Evolutionary conservation across 768 basidiomycete genomes (phyloP).

Genomic region (Lentinula guzmanii): DNA sequence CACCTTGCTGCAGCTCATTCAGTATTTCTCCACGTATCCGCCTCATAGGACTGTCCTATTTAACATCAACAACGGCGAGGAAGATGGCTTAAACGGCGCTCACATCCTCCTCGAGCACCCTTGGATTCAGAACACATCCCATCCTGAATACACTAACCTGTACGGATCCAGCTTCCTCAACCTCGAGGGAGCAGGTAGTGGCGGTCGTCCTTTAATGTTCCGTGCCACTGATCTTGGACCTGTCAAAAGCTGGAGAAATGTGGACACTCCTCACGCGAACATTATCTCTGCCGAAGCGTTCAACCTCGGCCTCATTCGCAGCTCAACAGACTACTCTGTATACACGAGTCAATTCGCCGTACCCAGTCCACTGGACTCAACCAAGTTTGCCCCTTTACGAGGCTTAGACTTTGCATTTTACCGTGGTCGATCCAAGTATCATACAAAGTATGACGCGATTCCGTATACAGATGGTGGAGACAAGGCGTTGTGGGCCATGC

Average conservation of each 20-base stretch:
- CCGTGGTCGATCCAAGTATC: constrained; percentile 65
- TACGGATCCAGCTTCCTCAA: constrained; percentile 59
- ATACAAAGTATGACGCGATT: constrained; percentile 69
- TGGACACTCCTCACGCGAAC: constrained; percentile 68
- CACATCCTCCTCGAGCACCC: constrained; percentile 66
- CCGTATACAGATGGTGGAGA: constrained; percentile 48
- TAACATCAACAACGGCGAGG: constrained; percentile 85
- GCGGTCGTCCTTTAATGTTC: constrained; percentile 76
- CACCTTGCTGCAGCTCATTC: constrained; percentile 59
- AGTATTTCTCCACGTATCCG: constrained; percentile 43
- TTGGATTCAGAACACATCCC: constrained; percentile 31
- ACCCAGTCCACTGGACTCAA: neutral
- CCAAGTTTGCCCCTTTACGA: constrained; percentile 37
- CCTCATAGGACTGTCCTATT: constrained; percentile 64
- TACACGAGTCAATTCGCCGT: constrained; percentile 30
- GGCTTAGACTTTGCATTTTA: constrained; percentile 82
- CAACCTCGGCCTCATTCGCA: constrained; percentile 55
- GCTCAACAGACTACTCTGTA: constrained; percentile 68
- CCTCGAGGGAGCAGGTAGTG: constrained; percentile 75
- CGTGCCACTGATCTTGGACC: constrained; percentile 58
- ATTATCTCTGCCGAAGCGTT: constrained; percentile 68
- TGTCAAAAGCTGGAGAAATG: constrained; percentile 47
- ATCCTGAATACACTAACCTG: neutral
- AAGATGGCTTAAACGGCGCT: constrained; percentile 70
- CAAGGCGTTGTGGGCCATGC: constrained; percentile 70